phyloP scores from a whole-genome alignment of 163 green algal species.

The Chloroidium sp. region DNA sequence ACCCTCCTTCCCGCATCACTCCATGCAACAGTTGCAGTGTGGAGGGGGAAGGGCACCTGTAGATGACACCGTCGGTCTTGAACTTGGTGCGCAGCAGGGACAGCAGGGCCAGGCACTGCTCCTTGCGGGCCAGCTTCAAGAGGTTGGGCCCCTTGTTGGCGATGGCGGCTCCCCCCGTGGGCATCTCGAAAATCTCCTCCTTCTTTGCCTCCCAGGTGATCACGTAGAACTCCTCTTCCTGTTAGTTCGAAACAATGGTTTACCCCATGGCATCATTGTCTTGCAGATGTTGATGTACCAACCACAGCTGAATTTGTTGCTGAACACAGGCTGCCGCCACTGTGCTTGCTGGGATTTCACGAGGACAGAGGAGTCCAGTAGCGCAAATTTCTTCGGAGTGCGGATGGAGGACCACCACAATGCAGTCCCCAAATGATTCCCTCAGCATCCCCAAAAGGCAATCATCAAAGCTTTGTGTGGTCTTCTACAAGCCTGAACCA shows the following conservation, averaged over 20 bases:
- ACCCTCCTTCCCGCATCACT: too few relatives aligned
- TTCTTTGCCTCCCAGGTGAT: constrained; percentile 97
- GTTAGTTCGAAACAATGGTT: background rate
- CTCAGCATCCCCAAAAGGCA: too few relatives aligned
- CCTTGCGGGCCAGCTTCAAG: constrained; percentile 97
- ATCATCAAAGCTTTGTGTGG: too few relatives aligned
- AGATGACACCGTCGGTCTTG: constrained; percentile 89
- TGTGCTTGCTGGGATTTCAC: constrained; percentile 9
- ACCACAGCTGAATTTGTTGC: background rate
- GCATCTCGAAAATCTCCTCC: constrained; percentile 99
- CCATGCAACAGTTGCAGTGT: too few relatives aligned
- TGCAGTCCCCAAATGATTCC: too few relatives aligned
- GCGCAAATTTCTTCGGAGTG: too few relatives aligned
- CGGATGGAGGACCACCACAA: too few relatives aligned
- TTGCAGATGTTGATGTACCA: background rate
- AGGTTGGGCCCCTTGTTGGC: constrained; percentile 97
- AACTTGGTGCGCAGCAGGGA: constrained; percentile 96
- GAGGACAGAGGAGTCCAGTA: too few relatives aligned
- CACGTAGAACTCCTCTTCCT: constrained; percentile 98
- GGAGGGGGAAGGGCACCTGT: constrained; percentile 31
- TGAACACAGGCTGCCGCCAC: background rate
- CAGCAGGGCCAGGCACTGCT: constrained; percentile 96
- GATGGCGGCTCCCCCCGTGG: constrained; percentile 95
- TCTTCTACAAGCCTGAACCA: too few relatives aligned
- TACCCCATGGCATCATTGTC: background rate